Evolutionary conservation across 2,329 filamentous ascomycete genomes (phyloP).

Genomic region (Ceratocystiopsis minuta): DNA sequence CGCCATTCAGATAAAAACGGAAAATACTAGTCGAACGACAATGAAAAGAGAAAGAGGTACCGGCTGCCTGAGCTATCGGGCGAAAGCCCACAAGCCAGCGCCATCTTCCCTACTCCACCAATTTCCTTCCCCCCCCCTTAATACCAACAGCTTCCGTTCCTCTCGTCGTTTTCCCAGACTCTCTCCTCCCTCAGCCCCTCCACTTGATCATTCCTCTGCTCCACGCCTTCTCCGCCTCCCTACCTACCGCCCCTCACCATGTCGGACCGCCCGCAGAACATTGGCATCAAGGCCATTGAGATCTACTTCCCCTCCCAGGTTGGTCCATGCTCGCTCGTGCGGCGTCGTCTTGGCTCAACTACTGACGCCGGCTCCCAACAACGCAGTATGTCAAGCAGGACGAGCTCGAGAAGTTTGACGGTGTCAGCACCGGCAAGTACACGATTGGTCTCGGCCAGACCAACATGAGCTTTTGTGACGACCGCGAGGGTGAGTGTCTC

Average conservation of each 20-base stretch:
- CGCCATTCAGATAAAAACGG: too few relatives aligned
- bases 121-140: neutral
- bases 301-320: constrained; percentile 80
- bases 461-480: constrained; percentile 84
- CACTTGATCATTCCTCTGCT: neutral
- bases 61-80: too few relatives aligned
- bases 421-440: constrained; percentile 67
- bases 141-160: neutral
- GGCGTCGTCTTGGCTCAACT: too few relatives aligned
- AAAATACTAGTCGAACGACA: too few relatives aligned
- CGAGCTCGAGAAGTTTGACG: constrained; percentile 76
- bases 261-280: constrained; percentile 65
- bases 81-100: neutral
- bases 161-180: neutral
- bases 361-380: too few relatives aligned
- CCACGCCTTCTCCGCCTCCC: neutral
- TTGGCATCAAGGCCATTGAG: constrained; percentile 86
- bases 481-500: constrained; percentile 52
- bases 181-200: neutral
- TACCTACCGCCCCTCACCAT: constrained; percentile 27
- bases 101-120: neutral
- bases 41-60: too few relatives aligned
- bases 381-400: constrained; percentile 63
- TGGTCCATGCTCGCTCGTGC: constrained; percentile 22
- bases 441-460: constrained; percentile 82